Evolutionary conservation across 1,139 yeast genomes (phyloP).

Genomic region (Komagataea norvegica): DNA sequence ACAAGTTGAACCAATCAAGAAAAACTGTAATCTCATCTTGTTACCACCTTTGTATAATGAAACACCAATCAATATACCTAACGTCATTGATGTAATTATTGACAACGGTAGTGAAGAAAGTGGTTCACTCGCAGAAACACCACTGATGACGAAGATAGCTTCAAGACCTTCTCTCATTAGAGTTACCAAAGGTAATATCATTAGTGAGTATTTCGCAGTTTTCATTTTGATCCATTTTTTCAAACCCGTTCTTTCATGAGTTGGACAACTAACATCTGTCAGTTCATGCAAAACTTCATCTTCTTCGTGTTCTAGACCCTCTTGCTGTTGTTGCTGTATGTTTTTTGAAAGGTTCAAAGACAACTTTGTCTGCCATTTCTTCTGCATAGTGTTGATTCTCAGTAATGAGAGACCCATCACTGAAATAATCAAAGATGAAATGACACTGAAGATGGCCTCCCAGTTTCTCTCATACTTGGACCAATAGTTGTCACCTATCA

Average conservation of each 20-base stretch:
- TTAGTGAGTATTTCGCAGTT: conserved; percentile 60
- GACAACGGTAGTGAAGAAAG: conserved; percentile 74
- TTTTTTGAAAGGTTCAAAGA: conserved; percentile 56
- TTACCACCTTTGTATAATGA: conserved; percentile 76
- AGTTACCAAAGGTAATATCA: conserved; percentile 73
- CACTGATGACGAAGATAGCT: conserved; percentile 85
- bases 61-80: conserved; percentile 66
- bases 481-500: conserved; percentile 72
- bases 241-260: conserved; percentile 6
- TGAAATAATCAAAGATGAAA: conserved; percentile 72
- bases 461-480: conserved; percentile 71
- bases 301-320: conserved; percentile 21
- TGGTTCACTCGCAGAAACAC: conserved; percentile 67
- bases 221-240: conserved; percentile 29
- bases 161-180: conserved; percentile 84
- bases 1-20: conserved; percentile 78
- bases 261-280: conserved; percentile 1
- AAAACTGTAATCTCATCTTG: conserved; percentile 69
- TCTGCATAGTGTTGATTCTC: conserved; percentile 78
- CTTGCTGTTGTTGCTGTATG: conserved; percentile 29
- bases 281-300: conserved; percentile 11
- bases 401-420: conserved; percentile 83
- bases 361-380: conserved; percentile 81
- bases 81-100: conserved; percentile 61
- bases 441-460: conserved; percentile 78